Base-by-base conservation (phyloP, 306 rosid genomes). In the Astragalus membranaceus region DNA sequence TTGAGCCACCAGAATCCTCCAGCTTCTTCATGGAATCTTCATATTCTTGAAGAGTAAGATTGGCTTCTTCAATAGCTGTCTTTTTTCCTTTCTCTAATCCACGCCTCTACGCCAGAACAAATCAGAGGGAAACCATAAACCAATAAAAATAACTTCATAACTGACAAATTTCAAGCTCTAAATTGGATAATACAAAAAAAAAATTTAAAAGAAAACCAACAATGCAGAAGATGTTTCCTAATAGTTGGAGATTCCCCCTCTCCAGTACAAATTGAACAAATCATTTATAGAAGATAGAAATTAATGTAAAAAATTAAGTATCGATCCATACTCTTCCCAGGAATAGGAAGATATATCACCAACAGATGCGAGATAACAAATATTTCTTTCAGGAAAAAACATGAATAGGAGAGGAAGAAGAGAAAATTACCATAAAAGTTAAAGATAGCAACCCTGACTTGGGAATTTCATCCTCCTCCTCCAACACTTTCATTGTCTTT, bases 361-460 rank as follows among this genome's bases (percentile, higher is more conserved):
- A 44, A 12, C 37, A 44, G 46, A 58, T 51, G 44, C 53, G 20
- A 55, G 46, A 56, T 64, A 14, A 68, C 17, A 15, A 42, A 26
- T 13, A 68, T 48, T 23, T 44, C 23, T 72, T 50, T 66, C 33
- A 59, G 43, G 30, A 68, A 48, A 37, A 47, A 29, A 29, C 9
- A 12, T 46, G 4, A 51, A 49, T 26, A 61, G 29, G 48, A 42
- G 66, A 70, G 30, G 26, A 73, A 73, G 66, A 77, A 76, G 46
- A 56, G 68, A 73, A 62, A 26, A 54, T 75, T 86, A 91, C 99
- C 97, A 94, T 91, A 83, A 94, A 94, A 70, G 94, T 92, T 52
- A 94, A 88, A 42, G 92, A 81, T 65, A 87, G 91, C 79, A 94
- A 56, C 78, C 99, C 99, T 0, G 96, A 81, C 54, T 80, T 77